Evolutionary conservation across 495 filamentous ascomycete genomes (phyloP).

Genomic region (Tirmania nivea): DNA sequence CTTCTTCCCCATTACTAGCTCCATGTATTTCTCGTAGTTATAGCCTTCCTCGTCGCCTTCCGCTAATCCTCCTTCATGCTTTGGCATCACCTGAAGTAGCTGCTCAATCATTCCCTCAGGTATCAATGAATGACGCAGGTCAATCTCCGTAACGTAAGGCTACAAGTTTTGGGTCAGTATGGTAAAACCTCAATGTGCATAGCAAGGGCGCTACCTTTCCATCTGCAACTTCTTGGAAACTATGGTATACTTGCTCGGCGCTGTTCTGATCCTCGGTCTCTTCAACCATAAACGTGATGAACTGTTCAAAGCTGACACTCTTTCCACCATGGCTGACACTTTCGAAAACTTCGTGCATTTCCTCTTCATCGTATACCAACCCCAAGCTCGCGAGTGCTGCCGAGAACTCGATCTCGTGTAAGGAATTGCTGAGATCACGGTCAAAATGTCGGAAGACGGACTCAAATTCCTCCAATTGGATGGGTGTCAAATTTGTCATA

Average conservation of each 20-base stretch:
- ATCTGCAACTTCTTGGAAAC: constrained; percentile 89
- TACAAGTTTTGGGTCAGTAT: constrained; percentile 15
- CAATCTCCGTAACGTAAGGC: constrained; percentile 92
- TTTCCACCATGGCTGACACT: constrained; percentile 52
- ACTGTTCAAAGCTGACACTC: constrained; percentile 89
- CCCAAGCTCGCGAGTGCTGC: constrained; percentile 84
- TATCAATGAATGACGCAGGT: constrained; percentile 79
- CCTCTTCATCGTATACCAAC: constrained; percentile 79
- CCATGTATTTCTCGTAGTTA: constrained; percentile 20
- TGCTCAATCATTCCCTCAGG: constrained; percentile 91
- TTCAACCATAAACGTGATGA: constrained; percentile 96
- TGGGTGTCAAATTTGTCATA: constrained; percentile 97
- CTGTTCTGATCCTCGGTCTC: constrained; percentile 97
- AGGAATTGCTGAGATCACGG: constrained; percentile 67
- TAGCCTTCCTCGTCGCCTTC: constrained; percentile 12
- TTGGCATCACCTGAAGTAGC: constrained; percentile 64
- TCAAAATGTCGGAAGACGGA: constrained; percentile 96
- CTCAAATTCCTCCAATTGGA: constrained; percentile 95
- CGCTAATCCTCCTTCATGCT: constrained; percentile 8
- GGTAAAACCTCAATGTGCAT: background rate
- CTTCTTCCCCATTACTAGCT: constrained; percentile 10
- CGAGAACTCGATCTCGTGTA: constrained; percentile 89
- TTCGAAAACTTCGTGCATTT: constrained; percentile 83
- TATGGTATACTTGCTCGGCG: constrained; percentile 92
- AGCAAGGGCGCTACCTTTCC: constrained; percentile 35